A percentile compares a stretch with the other conserved stretches of the same genome.
Evolutionary conservation across 2,329 filamentous ascomycete species (phyloP).

Genomic region (Pseudopithomyces chartarum): DNA sequence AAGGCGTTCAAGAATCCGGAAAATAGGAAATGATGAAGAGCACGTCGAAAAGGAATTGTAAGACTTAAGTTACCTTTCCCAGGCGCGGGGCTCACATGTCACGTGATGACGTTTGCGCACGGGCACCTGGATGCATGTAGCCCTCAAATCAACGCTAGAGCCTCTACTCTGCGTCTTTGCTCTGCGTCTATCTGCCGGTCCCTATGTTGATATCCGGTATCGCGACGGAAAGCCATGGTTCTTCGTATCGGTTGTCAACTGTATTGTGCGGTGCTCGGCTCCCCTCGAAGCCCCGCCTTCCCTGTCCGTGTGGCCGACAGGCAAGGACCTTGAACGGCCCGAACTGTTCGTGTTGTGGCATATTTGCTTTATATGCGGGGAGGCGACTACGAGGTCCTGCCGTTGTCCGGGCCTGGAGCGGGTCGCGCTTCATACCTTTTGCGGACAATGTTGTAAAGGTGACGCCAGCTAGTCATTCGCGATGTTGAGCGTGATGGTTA

Average conservation of each 20-base stretch:
- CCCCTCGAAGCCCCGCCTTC: not conserved
- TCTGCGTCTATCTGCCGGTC: too few species aligned
- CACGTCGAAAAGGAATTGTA: too few species aligned
- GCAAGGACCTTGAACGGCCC: too few species aligned
- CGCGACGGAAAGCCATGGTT: not conserved
- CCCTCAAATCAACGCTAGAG: too few species aligned
- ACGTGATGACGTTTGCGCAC: too few species aligned
- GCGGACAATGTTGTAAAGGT: not conserved
- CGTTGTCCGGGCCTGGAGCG: not conserved
- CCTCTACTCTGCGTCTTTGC: too few species aligned
- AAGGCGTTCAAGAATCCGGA: too few species aligned
- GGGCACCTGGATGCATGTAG: too few species aligned
- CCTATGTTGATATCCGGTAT: too few species aligned
- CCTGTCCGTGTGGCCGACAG: not conserved
- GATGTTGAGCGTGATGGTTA: not conserved
- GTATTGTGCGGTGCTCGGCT: not conserved
- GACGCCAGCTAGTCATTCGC: not conserved
- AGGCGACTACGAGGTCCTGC: not conserved
- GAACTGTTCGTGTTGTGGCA: not conserved
- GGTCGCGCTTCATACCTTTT: constrained; percentile 5
- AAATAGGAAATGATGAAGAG: too few species aligned
- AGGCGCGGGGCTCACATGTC: too few species aligned
- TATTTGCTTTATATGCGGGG: not conserved
- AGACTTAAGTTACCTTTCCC: too few species aligned
- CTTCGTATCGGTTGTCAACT: not conserved